Conservation (phyloP, 2,329 filamentous ascomycete genomes). For the Thermoascus crustaceus region DNA sequence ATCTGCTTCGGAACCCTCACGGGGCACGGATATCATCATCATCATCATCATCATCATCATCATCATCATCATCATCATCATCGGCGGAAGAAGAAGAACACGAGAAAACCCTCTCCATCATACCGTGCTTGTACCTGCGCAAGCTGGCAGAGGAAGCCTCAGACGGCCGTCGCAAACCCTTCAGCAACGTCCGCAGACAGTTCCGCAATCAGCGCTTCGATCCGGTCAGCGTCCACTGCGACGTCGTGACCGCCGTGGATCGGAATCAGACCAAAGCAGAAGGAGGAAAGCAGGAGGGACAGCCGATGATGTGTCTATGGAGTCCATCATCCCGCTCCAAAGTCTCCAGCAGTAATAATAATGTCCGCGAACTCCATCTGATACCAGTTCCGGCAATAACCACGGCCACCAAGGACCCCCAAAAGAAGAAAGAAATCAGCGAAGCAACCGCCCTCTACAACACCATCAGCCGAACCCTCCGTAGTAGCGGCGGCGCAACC, state of each 20-base stretch:
- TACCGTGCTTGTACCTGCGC: slow-evolving; percentile 12
- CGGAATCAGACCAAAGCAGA: too few species aligned
- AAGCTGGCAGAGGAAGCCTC: too few species aligned
- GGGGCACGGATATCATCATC: slow-evolving; percentile 4
- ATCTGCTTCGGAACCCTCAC: slow-evolving; percentile 18
- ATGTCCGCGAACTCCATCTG: slow-evolving; percentile 6
- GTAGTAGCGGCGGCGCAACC: slow-evolving; percentile 3
- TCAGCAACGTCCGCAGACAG: slow-evolving; percentile 16
- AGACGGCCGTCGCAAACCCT: slow-evolving; percentile 12
- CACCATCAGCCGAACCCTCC: slow-evolving; percentile 13
- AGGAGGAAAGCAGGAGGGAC: slow-evolving; percentile 2
- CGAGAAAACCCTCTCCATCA: slow-evolving; percentile 13
- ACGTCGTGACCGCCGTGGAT: slow-evolving; percentile 15
- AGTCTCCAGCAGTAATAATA: too few species aligned
- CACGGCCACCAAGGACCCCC: too few species aligned
- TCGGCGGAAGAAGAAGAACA: too few species aligned
- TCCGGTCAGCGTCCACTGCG: slow-evolving; percentile 23
- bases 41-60: too few species aligned
- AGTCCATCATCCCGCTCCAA: too few species aligned
- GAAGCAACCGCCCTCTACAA: slow-evolving; percentile 16
- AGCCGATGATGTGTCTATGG: slow-evolving; percentile 14
- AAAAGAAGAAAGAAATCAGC: too few species aligned
- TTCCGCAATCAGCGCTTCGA: slow-evolving; percentile 30
- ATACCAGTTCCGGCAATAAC: too few species aligned
- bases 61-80: too few species aligned